phyloP scores from a whole-genome alignment of 495 filamentous ascomycete species.

The Penicillium turbatum region DNA sequence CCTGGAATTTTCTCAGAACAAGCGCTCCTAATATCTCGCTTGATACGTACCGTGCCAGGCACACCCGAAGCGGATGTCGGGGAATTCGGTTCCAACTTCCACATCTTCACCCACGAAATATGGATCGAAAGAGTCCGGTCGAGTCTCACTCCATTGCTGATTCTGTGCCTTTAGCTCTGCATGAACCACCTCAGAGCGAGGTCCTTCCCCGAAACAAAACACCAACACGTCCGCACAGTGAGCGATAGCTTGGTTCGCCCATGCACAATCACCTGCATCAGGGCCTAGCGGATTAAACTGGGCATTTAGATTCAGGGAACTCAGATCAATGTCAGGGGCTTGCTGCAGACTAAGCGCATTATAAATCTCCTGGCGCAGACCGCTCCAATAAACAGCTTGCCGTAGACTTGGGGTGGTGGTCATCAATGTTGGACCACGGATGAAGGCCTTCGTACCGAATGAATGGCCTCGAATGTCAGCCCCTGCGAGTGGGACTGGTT shows the following conservation, averaged over 20 bases:
- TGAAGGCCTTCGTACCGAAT: slow-evolving; percentile 26
- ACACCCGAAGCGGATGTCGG: slow-evolving; percentile 23
- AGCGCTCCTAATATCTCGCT: too few species aligned
- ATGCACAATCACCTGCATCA: slow-evolving; percentile 20
- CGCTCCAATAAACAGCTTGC: slow-evolving; percentile 27
- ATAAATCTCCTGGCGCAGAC: slow-evolving; percentile 26
- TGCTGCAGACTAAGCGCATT: slow-evolving; percentile 25
- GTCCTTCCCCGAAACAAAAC: slow-evolving; percentile 19
- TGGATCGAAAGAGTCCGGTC: slow-evolving; percentile 23
- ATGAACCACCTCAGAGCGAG: slow-evolving; percentile 19
- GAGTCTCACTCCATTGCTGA: slow-evolving; percentile 19
- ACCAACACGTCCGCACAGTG: slow-evolving; percentile 26
- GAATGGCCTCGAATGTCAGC: slow-evolving; percentile 26
- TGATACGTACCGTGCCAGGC: slow-evolving; percentile 21
- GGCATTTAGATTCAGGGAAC: slow-evolving; percentile 24
- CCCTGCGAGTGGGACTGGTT: slow-evolving; percentile 26
- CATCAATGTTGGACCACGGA: slow-evolving; percentile 18
- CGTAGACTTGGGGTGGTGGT: slow-evolving; percentile 23
- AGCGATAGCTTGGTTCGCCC: slow-evolving; percentile 27
- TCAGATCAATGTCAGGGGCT: slow-evolving; percentile 24
- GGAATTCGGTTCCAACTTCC: slow-evolving; percentile 16
- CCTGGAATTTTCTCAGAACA: too few species aligned
- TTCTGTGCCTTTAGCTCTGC: slow-evolving; percentile 16
- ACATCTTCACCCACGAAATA: slow-evolving; percentile 21
- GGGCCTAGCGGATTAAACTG: slow-evolving; percentile 16